phyloP scores from a whole-genome alignment of 2,329 filamentous ascomycete genomes.

The Coniochaeta prunicola region DNA sequence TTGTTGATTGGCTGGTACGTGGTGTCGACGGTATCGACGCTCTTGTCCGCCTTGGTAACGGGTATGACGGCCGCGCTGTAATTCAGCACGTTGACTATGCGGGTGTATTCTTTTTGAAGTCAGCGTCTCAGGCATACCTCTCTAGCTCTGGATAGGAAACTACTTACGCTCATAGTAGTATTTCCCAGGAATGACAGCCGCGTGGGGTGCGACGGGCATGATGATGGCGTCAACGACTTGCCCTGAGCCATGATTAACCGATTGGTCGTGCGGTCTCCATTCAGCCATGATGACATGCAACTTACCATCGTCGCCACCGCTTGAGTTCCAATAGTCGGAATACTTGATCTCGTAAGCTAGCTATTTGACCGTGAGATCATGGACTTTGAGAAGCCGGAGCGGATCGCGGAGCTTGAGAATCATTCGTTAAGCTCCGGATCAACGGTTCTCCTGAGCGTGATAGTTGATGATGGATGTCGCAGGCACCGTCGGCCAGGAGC shows the following conservation, averaged over 20 bases:
- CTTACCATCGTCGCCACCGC: slow-evolving; percentile 33
- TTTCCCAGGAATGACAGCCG: slow-evolving; percentile 37
- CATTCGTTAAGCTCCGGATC: slow-evolving; percentile 29
- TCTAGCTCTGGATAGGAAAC: background rate
- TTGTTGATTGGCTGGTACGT: slow-evolving; percentile 31
- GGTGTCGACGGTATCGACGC: slow-evolving; percentile 33
- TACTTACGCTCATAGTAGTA: slow-evolving; percentile 27
- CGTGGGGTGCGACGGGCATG: slow-evolving; percentile 40
- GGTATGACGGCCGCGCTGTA: slow-evolving; percentile 48
- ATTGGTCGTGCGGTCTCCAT: slow-evolving; percentile 17
- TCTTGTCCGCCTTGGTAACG: slow-evolving; percentile 44
- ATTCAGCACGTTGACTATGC: slow-evolving; percentile 45
- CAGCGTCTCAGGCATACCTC: background rate
- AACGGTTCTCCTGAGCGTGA: slow-evolving; percentile 47
- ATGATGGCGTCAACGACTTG: slow-evolving; percentile 49
- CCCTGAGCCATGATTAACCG: slow-evolving; percentile 19
- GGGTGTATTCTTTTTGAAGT: background rate
- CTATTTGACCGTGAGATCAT: slow-evolving; percentile 42
- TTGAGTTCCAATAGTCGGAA: slow-evolving; percentile 58
- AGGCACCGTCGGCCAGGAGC: slow-evolving; percentile 18
- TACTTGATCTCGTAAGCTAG: slow-evolving; percentile 50
- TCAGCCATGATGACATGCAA: slow-evolving; percentile 16
- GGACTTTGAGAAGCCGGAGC: slow-evolving; percentile 22
- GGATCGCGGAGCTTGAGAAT: slow-evolving; percentile 21
- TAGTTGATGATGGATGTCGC: slow-evolving; percentile 37